phyloP scores from a whole-genome alignment of 2,329 filamentous ascomycete genomes.

The Aphanocladium album region DNA sequence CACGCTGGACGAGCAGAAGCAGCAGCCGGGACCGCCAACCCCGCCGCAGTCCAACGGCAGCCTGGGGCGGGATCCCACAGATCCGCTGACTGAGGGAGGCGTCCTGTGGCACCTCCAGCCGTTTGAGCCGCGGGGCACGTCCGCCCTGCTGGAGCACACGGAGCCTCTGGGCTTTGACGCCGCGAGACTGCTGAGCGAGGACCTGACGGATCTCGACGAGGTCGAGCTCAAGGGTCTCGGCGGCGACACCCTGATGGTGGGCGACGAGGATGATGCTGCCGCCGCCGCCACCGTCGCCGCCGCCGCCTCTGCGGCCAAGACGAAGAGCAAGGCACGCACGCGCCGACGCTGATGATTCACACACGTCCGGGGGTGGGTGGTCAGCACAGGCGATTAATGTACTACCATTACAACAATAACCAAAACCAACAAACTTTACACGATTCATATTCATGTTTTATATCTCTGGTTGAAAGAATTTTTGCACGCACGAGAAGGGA shows the following conservation, averaged over 20 bases:
- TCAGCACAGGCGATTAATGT: too few relatives aligned
- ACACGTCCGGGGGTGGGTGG: too few relatives aligned
- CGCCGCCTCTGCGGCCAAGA: not conserved
- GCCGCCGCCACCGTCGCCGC: not conserved
- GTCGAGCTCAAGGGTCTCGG: slow-evolving; percentile 73
- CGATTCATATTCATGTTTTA: too few relatives aligned
- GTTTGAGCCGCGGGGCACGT: slow-evolving; percentile 76
- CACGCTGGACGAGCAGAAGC: slow-evolving; percentile 9
- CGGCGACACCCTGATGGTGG: slow-evolving; percentile 29
- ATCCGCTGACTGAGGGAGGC: slow-evolving; percentile 65
- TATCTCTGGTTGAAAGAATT: too few relatives aligned
- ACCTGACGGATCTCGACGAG: slow-evolving; percentile 87
- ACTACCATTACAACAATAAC: not conserved
- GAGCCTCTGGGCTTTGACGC: slow-evolving; percentile 48
- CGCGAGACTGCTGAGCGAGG: slow-evolving; percentile 66
- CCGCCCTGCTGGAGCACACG: slow-evolving; percentile 64
- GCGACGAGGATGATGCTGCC: not conserved
- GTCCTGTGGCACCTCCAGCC: slow-evolving; percentile 82
- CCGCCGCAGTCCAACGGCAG: slow-evolving; percentile 62
- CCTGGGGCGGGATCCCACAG: slow-evolving; percentile 42
- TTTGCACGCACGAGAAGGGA: not conserved
- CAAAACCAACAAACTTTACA: too few relatives aligned
- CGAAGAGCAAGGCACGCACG: not conserved
- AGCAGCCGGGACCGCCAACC: slow-evolving; percentile 48
- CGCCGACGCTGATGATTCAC: not conserved